Evolutionary conservation across 306 rosid genomes (phyloP).

Genomic region (Citrullus amarus): DNA sequence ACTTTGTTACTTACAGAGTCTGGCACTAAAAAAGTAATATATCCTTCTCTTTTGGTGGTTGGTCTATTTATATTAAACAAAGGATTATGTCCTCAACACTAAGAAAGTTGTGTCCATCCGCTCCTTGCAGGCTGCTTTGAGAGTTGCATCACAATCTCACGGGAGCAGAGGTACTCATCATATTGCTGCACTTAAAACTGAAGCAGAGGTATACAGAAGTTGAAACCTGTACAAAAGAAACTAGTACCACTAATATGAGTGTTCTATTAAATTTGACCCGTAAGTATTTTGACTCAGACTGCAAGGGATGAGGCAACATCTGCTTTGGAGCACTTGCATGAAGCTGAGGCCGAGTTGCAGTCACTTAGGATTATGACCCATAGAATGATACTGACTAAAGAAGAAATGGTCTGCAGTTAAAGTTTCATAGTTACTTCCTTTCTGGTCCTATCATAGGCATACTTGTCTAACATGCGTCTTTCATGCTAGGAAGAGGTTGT

Average conservation of each 20-base stretch:
- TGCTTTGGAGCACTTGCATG: slow-evolving; percentile 50
- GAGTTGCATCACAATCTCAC: slow-evolving; percentile 40
- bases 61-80: background rate
- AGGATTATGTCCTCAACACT: background rate
- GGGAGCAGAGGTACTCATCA: slow-evolving; percentile 26
- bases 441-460: background rate
- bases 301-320: slow-evolving; percentile 55
- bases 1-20: background rate
- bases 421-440: background rate
- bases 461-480: slow-evolving; percentile 11
- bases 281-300: slow-evolving; percentile 20
- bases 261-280: slow-evolving; percentile 10
- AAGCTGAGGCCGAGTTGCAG: slow-evolving; percentile 35
- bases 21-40: background rate
- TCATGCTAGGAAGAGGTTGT: slow-evolving; percentile 72
- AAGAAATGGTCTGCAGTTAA: slow-evolving; percentile 62
- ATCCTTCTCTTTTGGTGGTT: background rate
- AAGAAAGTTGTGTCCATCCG: background rate
- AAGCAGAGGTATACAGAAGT: slow-evolving; percentile 73
- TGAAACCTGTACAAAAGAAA: slow-evolving; percentile 31
- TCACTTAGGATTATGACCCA: slow-evolving; percentile 43
- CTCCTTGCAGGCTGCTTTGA: slow-evolving; percentile 62
- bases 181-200: slow-evolving; percentile 32
- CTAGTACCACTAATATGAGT: background rate
- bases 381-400: slow-evolving; percentile 67